A percentile compares a stretch with the other conserved stretches of the same genome.
Evolutionary conservation across 768 basidiomycete species (phyloP).

Genomic region (Hygrophorus russula): DNA sequence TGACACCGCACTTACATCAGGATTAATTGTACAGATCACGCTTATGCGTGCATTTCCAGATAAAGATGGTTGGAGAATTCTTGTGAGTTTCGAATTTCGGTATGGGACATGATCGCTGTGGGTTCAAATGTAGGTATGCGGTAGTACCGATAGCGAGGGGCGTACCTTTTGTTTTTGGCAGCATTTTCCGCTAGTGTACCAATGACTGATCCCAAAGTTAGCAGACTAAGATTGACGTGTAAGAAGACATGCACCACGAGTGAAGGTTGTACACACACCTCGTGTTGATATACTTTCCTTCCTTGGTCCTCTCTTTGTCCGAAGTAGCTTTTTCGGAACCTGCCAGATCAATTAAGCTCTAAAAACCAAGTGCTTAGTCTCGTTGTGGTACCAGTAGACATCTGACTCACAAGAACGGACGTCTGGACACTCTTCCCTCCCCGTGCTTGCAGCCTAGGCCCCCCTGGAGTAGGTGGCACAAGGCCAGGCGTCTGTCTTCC

Average conservation of each 20-base stretch:
- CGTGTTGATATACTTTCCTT: conserved; percentile 95
- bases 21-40: conserved; percentile 93
- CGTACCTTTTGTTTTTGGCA: conserved; percentile 59
- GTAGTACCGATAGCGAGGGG: not conserved
- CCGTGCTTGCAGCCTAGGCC: conserved; percentile 61
- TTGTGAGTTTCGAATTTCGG: conserved; percentile 90
- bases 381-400: not conserved
- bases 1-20: conserved; percentile 62
- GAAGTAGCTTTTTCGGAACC: conserved; percentile 95
- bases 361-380: conserved; percentile 3
- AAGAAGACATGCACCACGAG: conserved; percentile 2
- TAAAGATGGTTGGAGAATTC: conserved; percentile 88
- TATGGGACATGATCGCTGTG: conserved; percentile 83
- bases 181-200: conserved; percentile 86
- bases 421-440: conserved; percentile 74
- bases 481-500: conserved; percentile 29
- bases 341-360: conserved; percentile 93
- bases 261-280: conserved; percentile 29
- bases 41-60: conserved; percentile 94
- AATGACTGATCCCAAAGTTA: conserved; percentile 90
- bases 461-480: conserved; percentile 20
- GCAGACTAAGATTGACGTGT: conserved; percentile 37
- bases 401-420: conserved; percentile 49
- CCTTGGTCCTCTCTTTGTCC: conserved; percentile 90
- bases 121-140: not conserved